Conservation (phyloP, 768 basidiomycete species). For the Dacryopinax primogenitus region DNA sequence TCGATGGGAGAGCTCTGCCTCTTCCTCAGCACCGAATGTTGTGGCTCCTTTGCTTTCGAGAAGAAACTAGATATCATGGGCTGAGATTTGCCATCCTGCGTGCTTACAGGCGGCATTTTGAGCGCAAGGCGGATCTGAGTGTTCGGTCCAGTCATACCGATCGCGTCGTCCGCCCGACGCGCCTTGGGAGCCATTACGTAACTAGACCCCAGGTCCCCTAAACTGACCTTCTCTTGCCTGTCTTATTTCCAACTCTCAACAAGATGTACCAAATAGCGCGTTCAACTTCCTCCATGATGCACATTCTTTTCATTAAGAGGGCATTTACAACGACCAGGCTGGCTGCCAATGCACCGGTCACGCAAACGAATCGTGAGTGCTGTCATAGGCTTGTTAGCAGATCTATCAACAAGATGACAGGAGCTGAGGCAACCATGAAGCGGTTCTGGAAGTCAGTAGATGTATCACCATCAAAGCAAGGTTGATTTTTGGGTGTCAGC, state of each 20-base stretch:
- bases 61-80: conserved; percentile 36
- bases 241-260: background rate
- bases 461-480: conserved; percentile 40
- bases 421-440: conserved; percentile 72
- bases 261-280: background rate
- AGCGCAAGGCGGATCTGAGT: background rate
- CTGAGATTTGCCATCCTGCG: conserved; percentile 20
- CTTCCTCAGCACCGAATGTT: conserved; percentile 21
- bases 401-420: conserved; percentile 31
- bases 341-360: conserved; percentile 3
- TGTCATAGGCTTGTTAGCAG: background rate
- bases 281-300: background rate
- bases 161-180: background rate
- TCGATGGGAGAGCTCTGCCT: conserved; percentile 36
- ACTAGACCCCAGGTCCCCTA: background rate
- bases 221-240: background rate
- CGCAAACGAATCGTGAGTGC: conserved; percentile 16
- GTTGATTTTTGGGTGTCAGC: conserved; percentile 15
- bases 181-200: background rate
- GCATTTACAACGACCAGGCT: background rate
- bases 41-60: conserved; percentile 15
- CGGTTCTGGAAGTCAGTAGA: conserved; percentile 93
- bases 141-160: background rate
- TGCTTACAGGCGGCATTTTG: conserved; percentile 9
- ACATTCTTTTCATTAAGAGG: background rate